Percentiles rank a stretch among this genome's conserved stretches.
These are phyloP conservation scores for Blastocystis sp. DNA, from an alignment of 352 stramenopile species.

Conservation along the genomic window DNA sequence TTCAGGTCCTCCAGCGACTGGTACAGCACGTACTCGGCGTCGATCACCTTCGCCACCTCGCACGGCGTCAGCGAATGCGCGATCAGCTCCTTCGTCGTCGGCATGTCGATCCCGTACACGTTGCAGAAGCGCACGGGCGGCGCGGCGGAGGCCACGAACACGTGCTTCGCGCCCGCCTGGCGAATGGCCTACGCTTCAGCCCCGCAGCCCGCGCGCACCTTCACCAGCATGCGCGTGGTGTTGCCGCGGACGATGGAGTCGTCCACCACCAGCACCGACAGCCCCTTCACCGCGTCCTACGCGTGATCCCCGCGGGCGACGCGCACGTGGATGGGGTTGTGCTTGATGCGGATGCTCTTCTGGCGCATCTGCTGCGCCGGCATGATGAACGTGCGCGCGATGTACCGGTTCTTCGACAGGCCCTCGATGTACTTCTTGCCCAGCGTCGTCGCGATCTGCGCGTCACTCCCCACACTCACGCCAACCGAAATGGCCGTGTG, in stretches of 20 bases:
- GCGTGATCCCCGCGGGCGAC: conserved; percentile 74
- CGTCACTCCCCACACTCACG: too few species aligned
- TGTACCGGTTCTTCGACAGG: conserved; percentile 98
- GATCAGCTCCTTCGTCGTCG: conserved; percentile 92
- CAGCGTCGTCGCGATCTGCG: conserved; percentile 81
- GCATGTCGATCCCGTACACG: conserved; percentile 99
- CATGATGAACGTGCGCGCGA: conserved; percentile 96
- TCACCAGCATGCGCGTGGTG: conserved; percentile 93
- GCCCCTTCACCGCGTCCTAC: conserved; percentile 81
- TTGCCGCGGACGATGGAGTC: conserved; percentile 98
- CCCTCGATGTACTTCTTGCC: conserved; percentile 89
- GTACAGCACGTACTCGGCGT: conserved; percentile 91
- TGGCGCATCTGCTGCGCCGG: conserved; percentile 88
- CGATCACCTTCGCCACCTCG: conserved; percentile 87
- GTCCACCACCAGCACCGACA: conserved; percentile 95
- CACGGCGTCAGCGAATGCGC: conserved; percentile 88
- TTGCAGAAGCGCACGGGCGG: conserved; percentile 96
- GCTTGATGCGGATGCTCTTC: conserved; percentile 95
- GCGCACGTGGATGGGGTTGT: conserved; percentile 89
- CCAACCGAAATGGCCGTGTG: conserved; percentile 79
- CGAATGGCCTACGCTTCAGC: conserved; percentile 74
- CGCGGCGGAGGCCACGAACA: conserved; percentile 92
- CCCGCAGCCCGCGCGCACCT: conserved; percentile 79
- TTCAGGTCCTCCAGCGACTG: conserved; percentile 86
- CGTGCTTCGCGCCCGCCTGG: conserved; percentile 90